Base-by-base conservation (phyloP, 257 asterid genomes). In the Fraxinus quadrangulata region DNA sequence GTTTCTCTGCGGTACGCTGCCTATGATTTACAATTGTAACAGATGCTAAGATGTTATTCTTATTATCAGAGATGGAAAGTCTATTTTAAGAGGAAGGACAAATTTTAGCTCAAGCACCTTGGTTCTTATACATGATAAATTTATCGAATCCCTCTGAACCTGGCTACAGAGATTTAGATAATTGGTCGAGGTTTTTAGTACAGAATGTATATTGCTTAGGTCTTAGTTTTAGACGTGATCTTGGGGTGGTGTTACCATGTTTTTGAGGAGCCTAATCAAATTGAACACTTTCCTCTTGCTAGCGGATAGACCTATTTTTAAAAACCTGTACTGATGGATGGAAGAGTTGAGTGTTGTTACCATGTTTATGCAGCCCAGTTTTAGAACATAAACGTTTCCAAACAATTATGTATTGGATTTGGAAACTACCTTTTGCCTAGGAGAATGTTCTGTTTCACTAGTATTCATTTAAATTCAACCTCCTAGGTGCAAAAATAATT, bases 41-140 rank as follows among this genome's bases (percentile, higher is more conserved):
- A 51, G 63, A 51, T 51, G 23, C 63, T 3, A 51, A 51, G 23
- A 51, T 42, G 9, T 70, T 74, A 3, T 33, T 33, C 36, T 33
- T 4, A 36, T 75, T 72, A 16, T 76, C 26, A 51, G 66, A 63
- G n/a, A 26, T 73, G 77, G 59, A 34, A 21, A 42, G 63, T 65
- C 11, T 69, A n/a, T 75, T 36, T 42, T 42, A 11, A 30, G 63
- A 51, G 23, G 61, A 51, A 51, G 61, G 5, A 51, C 63, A 19
- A 51, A 42, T 11, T 11, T 42, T 42, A 42, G 51, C 17, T 42
- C 17, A 42, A 42, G 16, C 51, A 42, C 51, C 51, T 11, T 42
- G 51, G 51, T 11, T 42, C 51, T 42, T 42, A 11, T 40, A 13
- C 16, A 40, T 11, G 3, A 10, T 40, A 40, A 54, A 54, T 16